Evolutionary conservation across 2,329 filamentous ascomycete genomes (phyloP), one percentile per base, ranked within the genome.

Genomic region (Colletotrichum zoysiae): DNA sequence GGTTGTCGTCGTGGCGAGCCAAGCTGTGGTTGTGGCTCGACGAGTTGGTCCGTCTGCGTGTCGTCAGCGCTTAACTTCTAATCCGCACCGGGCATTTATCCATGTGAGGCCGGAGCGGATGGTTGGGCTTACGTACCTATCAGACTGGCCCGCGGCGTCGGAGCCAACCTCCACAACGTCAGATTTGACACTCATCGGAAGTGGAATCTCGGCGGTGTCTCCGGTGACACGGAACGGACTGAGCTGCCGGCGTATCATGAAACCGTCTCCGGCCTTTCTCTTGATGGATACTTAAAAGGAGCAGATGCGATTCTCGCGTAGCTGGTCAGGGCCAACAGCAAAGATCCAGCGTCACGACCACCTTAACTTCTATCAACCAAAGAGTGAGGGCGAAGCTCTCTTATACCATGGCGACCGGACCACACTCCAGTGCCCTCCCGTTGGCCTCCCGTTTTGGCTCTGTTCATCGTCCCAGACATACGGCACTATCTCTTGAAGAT

Each of bases 1-100:
- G 46, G n/a, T 20, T 60, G 44, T 63, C 50, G 38, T 38, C 35
- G 12, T 46, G 62, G 20, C 18, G 51, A 35, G 64, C 69, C 9
- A 77, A 48, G 23, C 70, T 61, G 61, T 77, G 76, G 60, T 75
- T 68, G 51, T 76, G 76, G 26, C 76, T 75, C 18, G 76, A 76
- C 35, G 42, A 67, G 46, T 77, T 77, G 20, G 42, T 1, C 16
- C 42, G 57, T 33, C 67, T 67, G 30, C 23, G n/a, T 5, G 14
- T n/a, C 16, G 23, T 73, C 30, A 69, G 71, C 55, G 58, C 16
- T 42, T 5, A 2, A 20, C 44, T 48, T 35, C 11, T 20, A 44
- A 40, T 18, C 40, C 38, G 40, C 16, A 18, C 18, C 50, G 23
- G 61, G 51, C n/a, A 16, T 23, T 23, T 38, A 38, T 11, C 35